phyloP scores from a whole-genome alignment of 2,329 filamentous ascomycete genomes.

The Alternaria solani region DNA sequence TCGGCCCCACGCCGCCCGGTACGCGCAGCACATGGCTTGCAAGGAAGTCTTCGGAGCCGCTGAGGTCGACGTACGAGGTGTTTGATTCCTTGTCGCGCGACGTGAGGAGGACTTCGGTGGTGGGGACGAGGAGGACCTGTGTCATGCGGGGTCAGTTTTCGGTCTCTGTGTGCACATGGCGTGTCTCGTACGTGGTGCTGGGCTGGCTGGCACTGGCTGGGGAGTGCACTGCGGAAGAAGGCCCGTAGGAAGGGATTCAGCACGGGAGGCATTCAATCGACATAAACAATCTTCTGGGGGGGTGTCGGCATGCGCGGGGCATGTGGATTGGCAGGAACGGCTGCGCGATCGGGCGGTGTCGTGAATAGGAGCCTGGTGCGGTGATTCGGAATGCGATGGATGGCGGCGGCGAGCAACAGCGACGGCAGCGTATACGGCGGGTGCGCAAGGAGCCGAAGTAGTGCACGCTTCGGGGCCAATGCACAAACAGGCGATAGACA shows the following conservation, averaged over 20 bases:
- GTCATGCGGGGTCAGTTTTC: slow-evolving; percentile 9
- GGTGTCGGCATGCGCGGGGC: slow-evolving; percentile 32
- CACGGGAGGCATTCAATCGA: slow-evolving; percentile 84
- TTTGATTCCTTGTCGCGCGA: slow-evolving; percentile 88
- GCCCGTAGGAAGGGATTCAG: slow-evolving; percentile 98
- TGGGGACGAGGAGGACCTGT: slow-evolving; percentile 85
- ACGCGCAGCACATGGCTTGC: slow-evolving; percentile 95
- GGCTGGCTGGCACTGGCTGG: slow-evolving; percentile 87
- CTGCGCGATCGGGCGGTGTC: slow-evolving; percentile 33
- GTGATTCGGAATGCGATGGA: slow-evolving; percentile 26
- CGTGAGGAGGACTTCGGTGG: slow-evolving; percentile 88
- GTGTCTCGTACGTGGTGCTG: slow-evolving; percentile 75
- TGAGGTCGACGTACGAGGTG: slow-evolving; percentile 77
- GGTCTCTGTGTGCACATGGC: not conserved
- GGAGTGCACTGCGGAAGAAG: slow-evolving; percentile 97
- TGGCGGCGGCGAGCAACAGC: slow-evolving; percentile 1
- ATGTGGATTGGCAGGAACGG: slow-evolving; percentile 35
- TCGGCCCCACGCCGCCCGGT: slow-evolving; percentile 61
- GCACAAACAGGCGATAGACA: slow-evolving; percentile 8
- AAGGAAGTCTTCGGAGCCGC: slow-evolving; percentile 91
- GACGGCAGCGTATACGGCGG: slow-evolving; percentile 7
- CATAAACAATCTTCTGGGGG: slow-evolving; percentile 33
- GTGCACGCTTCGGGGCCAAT: not conserved
- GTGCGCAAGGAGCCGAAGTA: not conserved
- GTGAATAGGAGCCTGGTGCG: slow-evolving; percentile 37